These are phyloP conservation scores for Brettanomyces naardenensis DNA, from an alignment of 805 yeast species.

Conservation along the genomic window DNA sequence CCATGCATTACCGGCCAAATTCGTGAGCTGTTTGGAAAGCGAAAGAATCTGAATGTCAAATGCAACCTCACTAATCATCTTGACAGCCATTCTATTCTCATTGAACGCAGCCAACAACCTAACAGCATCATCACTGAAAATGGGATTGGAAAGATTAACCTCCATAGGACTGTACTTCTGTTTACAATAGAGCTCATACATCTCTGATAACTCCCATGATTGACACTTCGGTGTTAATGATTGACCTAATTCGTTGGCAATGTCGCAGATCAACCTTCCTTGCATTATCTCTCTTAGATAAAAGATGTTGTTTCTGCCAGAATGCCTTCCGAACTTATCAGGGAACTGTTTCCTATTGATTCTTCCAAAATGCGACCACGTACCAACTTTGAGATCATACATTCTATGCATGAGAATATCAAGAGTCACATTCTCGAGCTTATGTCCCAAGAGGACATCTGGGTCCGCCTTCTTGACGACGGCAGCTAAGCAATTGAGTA, in stretches of 20 bases:
- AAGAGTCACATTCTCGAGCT: constrained; percentile 68
- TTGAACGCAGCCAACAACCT: constrained; percentile 61
- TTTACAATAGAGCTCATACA: constrained; percentile 75
- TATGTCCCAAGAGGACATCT: constrained; percentile 84
- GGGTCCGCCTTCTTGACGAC: constrained; percentile 73
- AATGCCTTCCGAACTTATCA: constrained; percentile 51
- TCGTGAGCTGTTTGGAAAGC: constrained; percentile 83
- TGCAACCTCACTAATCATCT: constrained; percentile 69
- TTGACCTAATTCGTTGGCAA: constrained; percentile 91
- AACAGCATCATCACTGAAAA: constrained; percentile 57
- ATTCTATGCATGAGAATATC: constrained; percentile 78
- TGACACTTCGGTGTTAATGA: constrained; percentile 88
- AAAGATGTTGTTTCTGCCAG: constrained; percentile 37
- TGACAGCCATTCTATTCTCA: constrained; percentile 60
- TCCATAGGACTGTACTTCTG: constrained; percentile 57
- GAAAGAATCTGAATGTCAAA: constrained; percentile 80
- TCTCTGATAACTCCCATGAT: constrained; percentile 89
- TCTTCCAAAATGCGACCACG: constrained; percentile 82
- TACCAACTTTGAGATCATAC: constrained; percentile 61
- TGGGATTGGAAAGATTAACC: constrained; percentile 61
- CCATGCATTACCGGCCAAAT: constrained; percentile 97
- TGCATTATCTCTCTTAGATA: constrained; percentile 63
- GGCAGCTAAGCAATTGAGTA: constrained; percentile 70
- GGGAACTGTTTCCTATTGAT: constrained; percentile 75
- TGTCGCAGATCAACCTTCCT: constrained; percentile 86